A percentile compares a stretch with the other conserved stretches of the same genome.
These are phyloP conservation scores for Tylopilus rubrobrunneus DNA, from an alignment of 768 basidiomycete genomes.

Conservation along the genomic window DNA sequence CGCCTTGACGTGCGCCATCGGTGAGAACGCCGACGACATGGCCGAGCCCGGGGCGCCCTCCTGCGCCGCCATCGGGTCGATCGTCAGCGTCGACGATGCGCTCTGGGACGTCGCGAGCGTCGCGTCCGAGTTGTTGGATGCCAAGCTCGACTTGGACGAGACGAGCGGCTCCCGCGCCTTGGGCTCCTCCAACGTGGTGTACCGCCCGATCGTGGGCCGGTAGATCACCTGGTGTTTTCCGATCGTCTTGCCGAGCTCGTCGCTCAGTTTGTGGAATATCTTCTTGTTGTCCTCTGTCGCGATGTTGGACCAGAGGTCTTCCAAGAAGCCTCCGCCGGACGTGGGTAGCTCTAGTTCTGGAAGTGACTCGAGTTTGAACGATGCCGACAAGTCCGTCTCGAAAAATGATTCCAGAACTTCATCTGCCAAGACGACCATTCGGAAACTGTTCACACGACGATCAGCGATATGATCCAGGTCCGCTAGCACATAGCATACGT, in stretches of 20 bases:
- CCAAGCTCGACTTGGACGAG: conserved; percentile 56
- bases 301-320: conserved; percentile 87
- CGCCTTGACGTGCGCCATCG: conserved; percentile 62
- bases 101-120: conserved; percentile 21
- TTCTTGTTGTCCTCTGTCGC: conserved; percentile 90
- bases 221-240: conserved; percentile 87
- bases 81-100: conserved; percentile 49
- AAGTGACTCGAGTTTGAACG: conserved; percentile 76
- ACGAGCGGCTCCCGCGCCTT: conserved; percentile 85
- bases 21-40: conserved; percentile 14
- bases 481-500: conserved; percentile 46
- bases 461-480: conserved; percentile 8
- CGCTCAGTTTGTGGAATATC: conserved; percentile 89
- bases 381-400: conserved; percentile 83
- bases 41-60: conserved; percentile 24
- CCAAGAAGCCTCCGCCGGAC: conserved; percentile 59
- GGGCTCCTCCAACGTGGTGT: conserved; percentile 81
- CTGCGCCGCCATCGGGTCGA: conserved; percentile 34
- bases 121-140: conserved; percentile 31
- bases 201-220: conserved; percentile 82
- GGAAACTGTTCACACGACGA: conserved; percentile 57
- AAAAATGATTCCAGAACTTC: conserved; percentile 97
- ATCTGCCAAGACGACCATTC: conserved; percentile 98
- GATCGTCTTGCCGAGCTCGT: conserved; percentile 91
- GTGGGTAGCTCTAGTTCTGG: conserved; percentile 64